Base-by-base conservation (phyloP, 2,329 filamentous ascomycete species). In the Pyrenophora graminea region DNA sequence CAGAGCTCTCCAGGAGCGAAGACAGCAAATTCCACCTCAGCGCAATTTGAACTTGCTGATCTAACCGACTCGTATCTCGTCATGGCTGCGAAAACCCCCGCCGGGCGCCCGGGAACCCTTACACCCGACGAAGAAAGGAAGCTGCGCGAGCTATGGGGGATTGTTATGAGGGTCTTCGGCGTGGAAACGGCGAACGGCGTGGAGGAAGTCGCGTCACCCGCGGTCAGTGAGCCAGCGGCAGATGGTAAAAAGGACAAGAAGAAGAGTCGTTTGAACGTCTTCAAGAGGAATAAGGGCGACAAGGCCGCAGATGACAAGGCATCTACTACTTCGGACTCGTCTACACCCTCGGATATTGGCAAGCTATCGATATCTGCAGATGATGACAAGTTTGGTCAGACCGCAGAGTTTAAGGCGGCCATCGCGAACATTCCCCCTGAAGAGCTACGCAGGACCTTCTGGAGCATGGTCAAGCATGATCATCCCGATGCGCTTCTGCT, bases 401-500 rank as follows among this genome's bases (percentile, higher is more conserved):
- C 84, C 32, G 94, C 93, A 74, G 86, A 91, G 42, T 97, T 91
- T 74, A 84, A 90, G 62, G 85, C 93, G 34, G 90, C 91, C 0
- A 75, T 99, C 8, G 86, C 88, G 41, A 90, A 83, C 53, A 83
- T 88, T 66, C 82, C 85, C 0, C 90, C 93, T 0, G 90, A 95
- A 65, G 82, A 88, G 37, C 84, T 99, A 59, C 85, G 91, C 45
- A 79, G 81, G 13, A 87, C 91, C 0, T 89, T 97, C 69, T 97
- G 94, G 94, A 83, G 79, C 61, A 96, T 97, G 91, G 84, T 93
- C 51, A 99, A 97, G 78, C 88, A 94, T 66, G 94, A 99, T 68
- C 85, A 97, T 69, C 94, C 94, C 0, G 94, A 99, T 75, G 88
- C 87, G 61, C 83, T 86, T 50, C 86, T 84, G 19, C 61, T 77